Conservation (phyloP, 2,329 filamentous ascomycete species). For the Cercospora sp. region DNA sequence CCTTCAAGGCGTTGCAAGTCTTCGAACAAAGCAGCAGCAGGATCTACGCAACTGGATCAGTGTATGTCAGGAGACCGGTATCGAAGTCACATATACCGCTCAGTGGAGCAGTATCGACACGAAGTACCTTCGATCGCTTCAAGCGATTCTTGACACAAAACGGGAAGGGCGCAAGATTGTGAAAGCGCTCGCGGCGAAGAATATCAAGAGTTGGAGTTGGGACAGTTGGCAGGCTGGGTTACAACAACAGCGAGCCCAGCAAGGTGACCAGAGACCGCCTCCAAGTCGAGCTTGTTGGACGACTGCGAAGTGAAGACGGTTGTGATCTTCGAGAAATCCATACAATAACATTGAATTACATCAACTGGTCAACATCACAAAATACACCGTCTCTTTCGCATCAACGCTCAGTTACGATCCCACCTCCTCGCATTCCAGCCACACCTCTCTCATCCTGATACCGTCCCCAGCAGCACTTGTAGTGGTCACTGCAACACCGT, state of each 20-base stretch:
- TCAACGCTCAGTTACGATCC: no score
- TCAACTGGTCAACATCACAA: background rate
- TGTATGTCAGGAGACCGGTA: slow-evolving; percentile 8
- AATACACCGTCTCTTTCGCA: background rate
- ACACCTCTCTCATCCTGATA: no score
- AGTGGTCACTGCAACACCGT: no score
- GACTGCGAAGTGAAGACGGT: background rate
- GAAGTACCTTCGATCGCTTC: slow-evolving; percentile 11
- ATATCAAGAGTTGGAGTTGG: slow-evolving; percentile 20
- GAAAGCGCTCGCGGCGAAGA: slow-evolving; percentile 12
- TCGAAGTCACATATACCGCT: slow-evolving; percentile 21
- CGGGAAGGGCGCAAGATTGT: slow-evolving; percentile 25
- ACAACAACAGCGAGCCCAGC: background rate
- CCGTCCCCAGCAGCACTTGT: no score
- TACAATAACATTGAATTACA: background rate
- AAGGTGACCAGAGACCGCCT: background rate
- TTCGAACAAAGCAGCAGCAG: background rate
- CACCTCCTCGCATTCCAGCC: no score
- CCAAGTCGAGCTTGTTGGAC: background rate
- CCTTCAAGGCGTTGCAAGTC: background rate
- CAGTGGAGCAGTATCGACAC: slow-evolving; percentile 23
- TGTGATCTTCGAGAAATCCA: background rate
- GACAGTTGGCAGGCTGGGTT: slow-evolving; percentile 7
- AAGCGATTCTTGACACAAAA: slow-evolving; percentile 14
- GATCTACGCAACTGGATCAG: slow-evolving; percentile 20